These are phyloP conservation scores for Aureobasidium musti DNA, from an alignment of 2,329 filamentous ascomycete genomes.

Conservation along the genomic window DNA sequence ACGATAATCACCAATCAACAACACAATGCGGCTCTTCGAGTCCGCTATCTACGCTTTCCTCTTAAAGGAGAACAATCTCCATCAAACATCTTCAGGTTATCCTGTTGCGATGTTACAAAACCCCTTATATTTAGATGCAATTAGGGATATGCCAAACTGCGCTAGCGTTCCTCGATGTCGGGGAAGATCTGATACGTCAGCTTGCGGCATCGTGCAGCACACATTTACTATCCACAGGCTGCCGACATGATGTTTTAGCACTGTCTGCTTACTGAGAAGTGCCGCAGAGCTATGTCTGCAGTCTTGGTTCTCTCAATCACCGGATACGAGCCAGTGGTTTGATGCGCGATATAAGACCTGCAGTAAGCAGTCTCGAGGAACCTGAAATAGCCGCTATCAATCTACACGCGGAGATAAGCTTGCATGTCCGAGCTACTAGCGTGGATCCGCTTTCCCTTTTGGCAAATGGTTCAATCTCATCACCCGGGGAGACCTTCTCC, in stretches of 20 bases:
- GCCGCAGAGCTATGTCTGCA: background rate
- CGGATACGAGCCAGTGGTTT: background rate
- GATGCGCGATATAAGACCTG: constrained; percentile 6
- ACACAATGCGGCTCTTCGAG: background rate
- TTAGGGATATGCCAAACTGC: constrained; percentile 20
- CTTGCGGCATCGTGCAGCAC: constrained; percentile 24
- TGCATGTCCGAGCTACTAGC: constrained; percentile 7
- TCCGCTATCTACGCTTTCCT: background rate
- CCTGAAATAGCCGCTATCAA: background rate
- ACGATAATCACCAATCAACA: background rate
- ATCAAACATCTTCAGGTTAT: background rate
- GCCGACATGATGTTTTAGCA: background rate
- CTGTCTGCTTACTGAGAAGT: background rate
- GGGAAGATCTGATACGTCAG: constrained; percentile 26
- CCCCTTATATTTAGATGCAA: constrained; percentile 4
- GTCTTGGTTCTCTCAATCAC: background rate
- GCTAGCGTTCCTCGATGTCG: constrained; percentile 21
- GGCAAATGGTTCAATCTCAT: constrained; percentile 14
- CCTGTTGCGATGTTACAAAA: background rate
- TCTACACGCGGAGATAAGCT: constrained; percentile 18
- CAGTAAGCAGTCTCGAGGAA: background rate
- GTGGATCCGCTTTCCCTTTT: background rate
- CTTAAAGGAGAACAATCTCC: too few species aligned
- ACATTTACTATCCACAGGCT: background rate
- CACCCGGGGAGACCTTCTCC: background rate